Base-by-base conservation (phyloP, 306 rosid species). In the Cucurbita pepo region DNA sequence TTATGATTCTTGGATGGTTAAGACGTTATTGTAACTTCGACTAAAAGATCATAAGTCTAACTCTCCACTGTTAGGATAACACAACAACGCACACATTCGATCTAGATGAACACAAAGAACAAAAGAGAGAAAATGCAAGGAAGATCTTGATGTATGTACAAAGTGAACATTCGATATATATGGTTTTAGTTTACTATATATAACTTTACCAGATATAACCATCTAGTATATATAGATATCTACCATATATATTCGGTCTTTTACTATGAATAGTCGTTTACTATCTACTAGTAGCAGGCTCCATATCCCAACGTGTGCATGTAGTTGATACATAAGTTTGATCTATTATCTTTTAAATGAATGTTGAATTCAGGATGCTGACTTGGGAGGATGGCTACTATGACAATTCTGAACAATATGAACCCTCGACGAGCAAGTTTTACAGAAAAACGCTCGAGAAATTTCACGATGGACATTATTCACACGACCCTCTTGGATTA, bases 331-430 rank as follows among this genome's bases (percentile, higher is more conserved):
- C 21, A 11, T 37, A 19, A 10, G 18, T 34, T 53, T 72, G 51
- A 16, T 54, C 45, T 55, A n/a, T 43, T 56, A 40, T 15, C 56
- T 43, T 15, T 13, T 44, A 43, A 71, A 15, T 7, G 79, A 77
- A 54, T 75, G 41, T 9, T 55, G 74, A 82, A 80, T 78, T 83
- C 87, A 95, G 99, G 99, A 83, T 91, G 76, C 77, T 95, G 84
- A 95, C 97, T 69, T 95, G 89, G 90, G 97, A 91, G 82, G 96
- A 95, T 40, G 97, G 86, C 71, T 95, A 89, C 86, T 95, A 82
- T 82, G 90, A 84, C 84, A 87, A 82, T 75, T 81, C 79, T 56
- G 85, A 82, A 75, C 80, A 82, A 71, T 67, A 81, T 66, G 80
- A 85, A 65, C 51, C 83, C 38, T 80, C 87, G 7, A 85, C 72